Evolutionary conservation across 2,329 filamentous ascomycete species (phyloP), one percentile per base, ranked within the genome.

Genomic region (Colletotrichum viniferum): DNA sequence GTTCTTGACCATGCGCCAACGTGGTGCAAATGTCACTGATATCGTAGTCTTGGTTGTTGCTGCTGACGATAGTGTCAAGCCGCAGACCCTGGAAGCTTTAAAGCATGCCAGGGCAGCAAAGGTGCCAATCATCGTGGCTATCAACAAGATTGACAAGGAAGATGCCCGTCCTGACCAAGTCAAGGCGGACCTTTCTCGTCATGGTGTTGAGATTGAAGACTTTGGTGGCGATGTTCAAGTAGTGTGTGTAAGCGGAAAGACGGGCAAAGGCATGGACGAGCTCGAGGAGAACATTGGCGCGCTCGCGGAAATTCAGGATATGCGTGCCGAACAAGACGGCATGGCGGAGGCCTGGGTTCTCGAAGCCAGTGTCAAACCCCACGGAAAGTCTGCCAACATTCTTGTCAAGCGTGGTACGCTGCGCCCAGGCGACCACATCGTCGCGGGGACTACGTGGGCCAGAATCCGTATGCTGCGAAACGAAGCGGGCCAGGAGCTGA

Each of bases 1-100:
- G 1, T 99, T 99, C 85, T 86, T 98, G 78, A 94, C 94, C 52
- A 99, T 99, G 97, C 94, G 97, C 36, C 95, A 98, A 82, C 93
- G 97, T 79, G 97, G 97, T 77, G 97, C 97, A 36, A 95, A 96
- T 77, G 96, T 98, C 64, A 99, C 97, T 0, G 97, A 99, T 82
- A 98, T 99, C 78, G 95, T 99, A 16, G 94, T 99, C 56, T 87
- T 99, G 24, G 97, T 99, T 1, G 96, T 99, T 26, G 97, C 97
- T 8, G 96, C 96, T 10, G 97, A 99, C 82, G 97, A 99, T 82
- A 97, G 96, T 82, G 96, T 99, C 79, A 99, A 97, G 88, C 97
- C 97, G 4, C 97, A 99, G 82, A 99, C 97, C 0, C 88, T 98
- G 3, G 97, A 99, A 86, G 97, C 97, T 7, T 92, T 99, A 82